phyloP scores from a whole-genome alignment of 805 yeast genomes.

The Ogataea populi-albae region DNA sequence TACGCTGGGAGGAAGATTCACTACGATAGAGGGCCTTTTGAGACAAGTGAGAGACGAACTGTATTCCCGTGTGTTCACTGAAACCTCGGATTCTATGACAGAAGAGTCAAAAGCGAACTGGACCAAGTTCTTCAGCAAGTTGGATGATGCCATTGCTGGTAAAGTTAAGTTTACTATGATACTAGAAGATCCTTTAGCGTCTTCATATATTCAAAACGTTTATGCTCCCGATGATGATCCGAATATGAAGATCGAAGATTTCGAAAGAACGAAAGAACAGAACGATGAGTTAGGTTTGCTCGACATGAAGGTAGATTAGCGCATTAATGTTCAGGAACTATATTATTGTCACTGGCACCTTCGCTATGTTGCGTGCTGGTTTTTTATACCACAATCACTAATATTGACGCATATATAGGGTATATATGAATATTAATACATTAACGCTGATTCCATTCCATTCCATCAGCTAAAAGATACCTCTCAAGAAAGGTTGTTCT shows the following conservation, averaged over 20 bases:
- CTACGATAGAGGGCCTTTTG: slow-evolving; percentile 92
- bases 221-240: slow-evolving; percentile 99
- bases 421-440: not conserved
- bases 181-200: slow-evolving; percentile 94
- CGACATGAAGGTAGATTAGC: slow-evolving; percentile 38
- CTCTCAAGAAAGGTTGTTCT: too few relatives aligned
- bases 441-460: slow-evolving; percentile 10
- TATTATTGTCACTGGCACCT: too few relatives aligned
- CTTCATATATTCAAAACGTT: slow-evolving; percentile 95
- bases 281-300: slow-evolving; percentile 88
- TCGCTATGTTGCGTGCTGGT: too few relatives aligned
- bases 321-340: too few relatives aligned
- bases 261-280: slow-evolving; percentile 82
- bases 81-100: slow-evolving; percentile 91
- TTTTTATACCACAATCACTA: too few relatives aligned
- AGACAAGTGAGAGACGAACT: slow-evolving; percentile 88
- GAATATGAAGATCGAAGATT: slow-evolving; percentile 87
- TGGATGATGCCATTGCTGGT: slow-evolving; percentile 80
- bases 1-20: slow-evolving; percentile 96
- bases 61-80: slow-evolving; percentile 76
- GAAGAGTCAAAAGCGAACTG: slow-evolving; percentile 73
- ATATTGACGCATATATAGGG: slow-evolving; percentile 1
- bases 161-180: slow-evolving; percentile 75
- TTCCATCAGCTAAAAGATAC: too few relatives aligned
- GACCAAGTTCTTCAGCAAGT: slow-evolving; percentile 69